Conservation (phyloP, 805 yeast species). For the Saccharomycopsis fodiens region DNA sequence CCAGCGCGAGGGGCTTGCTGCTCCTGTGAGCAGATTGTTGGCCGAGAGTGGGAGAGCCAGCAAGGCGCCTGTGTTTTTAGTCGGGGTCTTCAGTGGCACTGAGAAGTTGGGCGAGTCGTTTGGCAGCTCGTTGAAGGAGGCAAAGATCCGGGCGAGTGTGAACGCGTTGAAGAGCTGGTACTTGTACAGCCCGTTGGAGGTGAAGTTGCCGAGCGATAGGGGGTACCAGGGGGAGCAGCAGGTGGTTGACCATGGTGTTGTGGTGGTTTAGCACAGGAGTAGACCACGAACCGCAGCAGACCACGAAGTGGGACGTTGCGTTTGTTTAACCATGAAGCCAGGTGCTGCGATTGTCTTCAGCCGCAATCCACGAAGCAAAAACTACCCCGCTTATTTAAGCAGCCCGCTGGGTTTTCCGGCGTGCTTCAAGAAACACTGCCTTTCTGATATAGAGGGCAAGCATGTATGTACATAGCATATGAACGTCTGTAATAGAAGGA, state of each 20-base stretch:
- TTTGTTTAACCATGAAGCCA: too few relatives aligned
- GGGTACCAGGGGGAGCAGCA: conserved; percentile 30
- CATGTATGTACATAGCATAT: too few relatives aligned
- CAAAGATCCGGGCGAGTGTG: conserved; percentile 86
- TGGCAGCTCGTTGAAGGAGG: conserved; percentile 85
- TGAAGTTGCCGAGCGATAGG: conserved; percentile 54
- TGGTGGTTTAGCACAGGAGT: too few relatives aligned
- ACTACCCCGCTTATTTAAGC: too few relatives aligned
- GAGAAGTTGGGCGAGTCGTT: conserved; percentile 88
- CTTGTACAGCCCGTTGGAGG: conserved; percentile 72
- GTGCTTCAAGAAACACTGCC: too few relatives aligned
- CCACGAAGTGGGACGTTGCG: too few relatives aligned
- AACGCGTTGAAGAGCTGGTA: conserved; percentile 89
- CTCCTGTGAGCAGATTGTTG: conserved; percentile 73
- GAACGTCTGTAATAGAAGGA: too few relatives aligned
- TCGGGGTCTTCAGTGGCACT: conserved; percentile 83
- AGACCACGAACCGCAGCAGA: too few relatives aligned
- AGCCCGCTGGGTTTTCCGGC: too few relatives aligned
- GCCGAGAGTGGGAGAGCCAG: conserved; percentile 93
- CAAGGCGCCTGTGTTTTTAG: conserved; percentile 76
- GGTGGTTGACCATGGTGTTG: conserved; percentile 38
- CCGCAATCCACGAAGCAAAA: too few relatives aligned
- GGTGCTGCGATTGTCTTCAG: too few relatives aligned
- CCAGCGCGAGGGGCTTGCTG: conserved; percentile 61
- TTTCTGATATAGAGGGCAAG: too few relatives aligned